Evolutionary conservation across 2,329 filamentous ascomycete species (phyloP).

Genomic region (Balansia obtecta): DNA sequence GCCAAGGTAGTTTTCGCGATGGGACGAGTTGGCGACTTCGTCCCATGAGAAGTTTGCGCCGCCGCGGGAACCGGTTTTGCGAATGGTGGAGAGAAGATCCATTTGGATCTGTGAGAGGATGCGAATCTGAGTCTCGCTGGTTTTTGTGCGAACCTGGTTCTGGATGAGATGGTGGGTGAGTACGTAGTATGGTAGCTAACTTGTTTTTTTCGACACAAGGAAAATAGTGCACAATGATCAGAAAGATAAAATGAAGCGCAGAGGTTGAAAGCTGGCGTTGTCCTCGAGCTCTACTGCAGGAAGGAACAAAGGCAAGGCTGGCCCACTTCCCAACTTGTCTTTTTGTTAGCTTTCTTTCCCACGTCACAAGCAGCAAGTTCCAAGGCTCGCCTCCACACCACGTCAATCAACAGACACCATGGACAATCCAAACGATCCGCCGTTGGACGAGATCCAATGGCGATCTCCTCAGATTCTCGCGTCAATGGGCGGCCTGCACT

Average conservation of each 20-base stretch:
- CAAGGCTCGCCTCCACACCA: not conserved
- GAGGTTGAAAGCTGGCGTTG: not conserved
- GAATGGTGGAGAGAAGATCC: slow-evolving; percentile 88
- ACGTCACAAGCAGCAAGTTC: not conserved
- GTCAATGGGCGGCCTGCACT: slow-evolving; percentile 47
- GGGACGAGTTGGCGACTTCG: slow-evolving; percentile 73
- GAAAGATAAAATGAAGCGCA: too few species aligned
- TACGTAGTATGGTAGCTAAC: too few species aligned
- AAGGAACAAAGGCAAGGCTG: not conserved
- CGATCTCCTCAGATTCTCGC: slow-evolving; percentile 36
- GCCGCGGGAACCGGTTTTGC: slow-evolving; percentile 82
- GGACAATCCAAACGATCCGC: slow-evolving; percentile 34
- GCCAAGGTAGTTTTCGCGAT: slow-evolving; percentile 83
- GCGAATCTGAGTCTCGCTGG: too few species aligned
- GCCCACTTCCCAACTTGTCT: not conserved
- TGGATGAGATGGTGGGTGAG: too few species aligned
- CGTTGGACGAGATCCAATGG: slow-evolving; percentile 59
- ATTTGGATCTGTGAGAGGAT: slow-evolving; percentile 33
- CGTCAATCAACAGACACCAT: slow-evolving; percentile 18
- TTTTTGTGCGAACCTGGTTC: too few species aligned
- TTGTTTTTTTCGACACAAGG: too few species aligned
- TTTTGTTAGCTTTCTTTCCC: not conserved
- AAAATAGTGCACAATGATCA: too few species aligned
- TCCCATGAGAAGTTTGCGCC: slow-evolving; percentile 96
- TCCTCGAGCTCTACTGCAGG: not conserved